Conservation (phyloP, 2,329 filamentous ascomycete species). For the Pseudocercospora fijiensis region DNA sequence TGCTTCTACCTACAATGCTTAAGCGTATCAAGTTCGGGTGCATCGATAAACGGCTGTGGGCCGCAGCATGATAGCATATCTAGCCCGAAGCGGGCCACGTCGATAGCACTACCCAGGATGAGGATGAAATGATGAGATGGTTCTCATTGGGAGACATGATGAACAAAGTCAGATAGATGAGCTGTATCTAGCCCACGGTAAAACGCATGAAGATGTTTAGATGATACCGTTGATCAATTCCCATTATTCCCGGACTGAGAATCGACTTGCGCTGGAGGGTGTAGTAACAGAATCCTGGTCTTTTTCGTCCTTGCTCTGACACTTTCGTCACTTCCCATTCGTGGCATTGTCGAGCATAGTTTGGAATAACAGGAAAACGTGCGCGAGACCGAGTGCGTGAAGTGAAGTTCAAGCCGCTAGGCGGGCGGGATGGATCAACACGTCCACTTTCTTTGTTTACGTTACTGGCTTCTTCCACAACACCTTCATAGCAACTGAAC, state of each 20-base stretch:
- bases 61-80: conserved; percentile 14
- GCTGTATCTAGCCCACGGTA: conserved; percentile 16
- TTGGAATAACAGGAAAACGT: background rate
- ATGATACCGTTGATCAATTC: background rate
- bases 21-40: conserved; percentile 43
- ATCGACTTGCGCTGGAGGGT: background rate
- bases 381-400: background rate
- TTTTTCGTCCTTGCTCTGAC: no score
- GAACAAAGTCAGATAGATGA: conserved; percentile 18
- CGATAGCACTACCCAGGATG: conserved; percentile 5
- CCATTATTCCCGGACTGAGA: no score
- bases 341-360: no score
- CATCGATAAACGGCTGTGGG: conserved; percentile 9
- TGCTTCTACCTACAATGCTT: conserved; percentile 96
- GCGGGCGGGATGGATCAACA: background rate
- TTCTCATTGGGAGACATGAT: conserved; percentile 7
- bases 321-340: background rate
- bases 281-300: no score
- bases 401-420: background rate
- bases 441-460: background rate
- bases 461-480: background rate
- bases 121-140: conserved; percentile 9
- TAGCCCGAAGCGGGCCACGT: conserved; percentile 13
- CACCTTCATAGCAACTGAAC: background rate
- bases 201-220: conserved; percentile 11